Evolutionary conservation across 2,329 filamentous ascomycete genomes (phyloP).

Genomic region (Drechslerella coelobrocha): DNA sequence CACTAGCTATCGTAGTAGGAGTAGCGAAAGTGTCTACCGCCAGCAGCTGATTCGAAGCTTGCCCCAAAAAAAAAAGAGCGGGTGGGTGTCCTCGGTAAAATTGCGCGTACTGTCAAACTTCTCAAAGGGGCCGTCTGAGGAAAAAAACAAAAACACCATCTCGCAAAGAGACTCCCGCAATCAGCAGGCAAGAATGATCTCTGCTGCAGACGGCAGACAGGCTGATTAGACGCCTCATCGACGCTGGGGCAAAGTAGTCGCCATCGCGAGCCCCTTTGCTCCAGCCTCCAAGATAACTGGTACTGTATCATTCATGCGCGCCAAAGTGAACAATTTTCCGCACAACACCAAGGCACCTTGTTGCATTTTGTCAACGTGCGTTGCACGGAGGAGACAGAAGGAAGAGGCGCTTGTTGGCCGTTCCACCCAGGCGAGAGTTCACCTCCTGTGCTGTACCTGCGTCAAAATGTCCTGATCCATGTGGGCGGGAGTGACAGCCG

Average conservation of each 20-base stretch:
- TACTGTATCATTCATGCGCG: not conserved
- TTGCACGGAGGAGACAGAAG: constrained; percentile 23
- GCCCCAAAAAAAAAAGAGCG: constrained; percentile 3
- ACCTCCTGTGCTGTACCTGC: too few species aligned
- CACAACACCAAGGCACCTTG: constrained; percentile 19
- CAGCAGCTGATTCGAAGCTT: not conserved
- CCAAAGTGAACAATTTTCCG: not conserved
- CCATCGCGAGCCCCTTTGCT: not conserved
- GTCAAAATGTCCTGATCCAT: too few species aligned
- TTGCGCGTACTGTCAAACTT: constrained; percentile 16
- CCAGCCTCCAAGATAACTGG: not conserved
- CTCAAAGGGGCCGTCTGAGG: not conserved
- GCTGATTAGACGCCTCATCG: not conserved
- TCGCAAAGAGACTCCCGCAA: not conserved
- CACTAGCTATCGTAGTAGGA: too few species aligned
- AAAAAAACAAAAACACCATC: not conserved
- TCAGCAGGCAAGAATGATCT: not conserved
- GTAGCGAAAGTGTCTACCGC: too few species aligned
- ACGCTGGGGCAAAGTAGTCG: not conserved
- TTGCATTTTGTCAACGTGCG: constrained; percentile 46
- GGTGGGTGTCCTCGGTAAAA: constrained; percentile 22
- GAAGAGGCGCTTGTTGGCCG: not conserved
- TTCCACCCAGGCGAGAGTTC: too few species aligned
- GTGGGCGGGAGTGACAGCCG: too few species aligned
- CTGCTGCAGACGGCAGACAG: not conserved